Evolutionary conservation across 768 basidiomycete species (phyloP).

Genomic region (Hericium erinaceus): DNA sequence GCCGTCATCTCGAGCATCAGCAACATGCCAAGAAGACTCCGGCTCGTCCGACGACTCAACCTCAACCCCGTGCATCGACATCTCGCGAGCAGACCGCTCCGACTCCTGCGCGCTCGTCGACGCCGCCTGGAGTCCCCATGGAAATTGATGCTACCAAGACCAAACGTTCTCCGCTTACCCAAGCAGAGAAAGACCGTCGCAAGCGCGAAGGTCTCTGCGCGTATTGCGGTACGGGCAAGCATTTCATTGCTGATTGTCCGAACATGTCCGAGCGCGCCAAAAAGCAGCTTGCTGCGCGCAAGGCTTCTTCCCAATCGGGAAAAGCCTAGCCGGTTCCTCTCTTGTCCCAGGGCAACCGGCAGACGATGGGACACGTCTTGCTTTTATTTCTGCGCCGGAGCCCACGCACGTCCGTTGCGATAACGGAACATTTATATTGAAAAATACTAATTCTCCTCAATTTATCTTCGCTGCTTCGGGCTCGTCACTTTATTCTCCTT

Average conservation of each 20-base stretch:
- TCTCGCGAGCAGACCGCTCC: background rate
- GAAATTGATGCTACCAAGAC: conserved; percentile 12
- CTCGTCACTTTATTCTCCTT: background rate
- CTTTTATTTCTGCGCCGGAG: too few species aligned
- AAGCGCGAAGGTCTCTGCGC: conserved; percentile 22
- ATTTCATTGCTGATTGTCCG: conserved; percentile 21
- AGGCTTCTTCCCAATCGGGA: too few species aligned
- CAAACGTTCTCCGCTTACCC: conserved; percentile 21
- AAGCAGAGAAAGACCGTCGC: conserved; percentile 19
- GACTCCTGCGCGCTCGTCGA: background rate
- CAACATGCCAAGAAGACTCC: background rate
- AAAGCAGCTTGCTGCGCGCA: background rate
- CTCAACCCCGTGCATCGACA: background rate
- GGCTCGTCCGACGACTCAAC: background rate
- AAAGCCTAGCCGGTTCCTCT: too few species aligned
- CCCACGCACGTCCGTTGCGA: too few species aligned
- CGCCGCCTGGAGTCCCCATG: conserved; percentile 8
- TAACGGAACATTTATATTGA: too few species aligned
- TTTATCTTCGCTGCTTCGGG: too few species aligned
- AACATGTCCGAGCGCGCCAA: conserved; percentile 16
- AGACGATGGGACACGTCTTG: too few species aligned
- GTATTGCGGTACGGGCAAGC: conserved; percentile 27
- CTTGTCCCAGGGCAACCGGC: too few species aligned
- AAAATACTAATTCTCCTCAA: too few species aligned
- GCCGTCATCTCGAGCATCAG: background rate